These are phyloP conservation scores for Candida sanyaensis DNA, from an alignment of 1,139 yeast genomes.

Conservation along the genomic window DNA sequence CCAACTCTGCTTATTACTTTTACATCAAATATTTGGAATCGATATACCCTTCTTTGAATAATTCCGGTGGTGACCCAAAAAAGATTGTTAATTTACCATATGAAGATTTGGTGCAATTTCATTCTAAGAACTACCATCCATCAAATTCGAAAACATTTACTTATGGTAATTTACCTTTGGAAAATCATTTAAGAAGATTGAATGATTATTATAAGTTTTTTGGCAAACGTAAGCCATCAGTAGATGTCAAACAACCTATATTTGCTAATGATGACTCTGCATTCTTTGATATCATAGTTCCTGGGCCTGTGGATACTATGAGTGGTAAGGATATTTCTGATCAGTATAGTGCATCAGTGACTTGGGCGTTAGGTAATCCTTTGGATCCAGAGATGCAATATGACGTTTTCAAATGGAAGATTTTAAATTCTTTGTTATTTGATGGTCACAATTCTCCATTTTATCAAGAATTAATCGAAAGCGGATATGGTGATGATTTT, in stretches of 20 bases:
- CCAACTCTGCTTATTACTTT: constrained; percentile 82
- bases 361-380: constrained; percentile 86
- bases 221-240: constrained; percentile 45
- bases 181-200: constrained; percentile 60
- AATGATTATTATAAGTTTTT: constrained; percentile 53
- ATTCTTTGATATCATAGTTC: constrained; percentile 32
- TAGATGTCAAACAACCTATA: constrained; percentile 28
- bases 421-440: constrained; percentile 69
- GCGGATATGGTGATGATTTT: constrained; percentile 84
- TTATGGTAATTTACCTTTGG: constrained; percentile 76
- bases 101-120: constrained; percentile 77
- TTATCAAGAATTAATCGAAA: constrained; percentile 80
- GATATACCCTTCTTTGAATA: constrained; percentile 81
- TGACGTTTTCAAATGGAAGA: constrained; percentile 71
- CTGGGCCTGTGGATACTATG: constrained; percentile 87
- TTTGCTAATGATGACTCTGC: constrained; percentile 18
- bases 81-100: constrained; percentile 73
- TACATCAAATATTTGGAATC: constrained; percentile 84
- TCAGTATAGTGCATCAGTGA: constrained; percentile 78
- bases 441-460: constrained; percentile 95
- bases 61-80: constrained; percentile 94
- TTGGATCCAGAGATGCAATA: constrained; percentile 52
- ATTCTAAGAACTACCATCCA: constrained; percentile 77
- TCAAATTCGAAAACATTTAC: constrained; percentile 86
- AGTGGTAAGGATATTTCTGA: constrained; percentile 56